Percentiles rank a stretch among this genome's conserved stretches.
phyloP scores from a whole-genome alignment of 371 early-diverging fungal species.

The Mucor lusitanicus region DNA sequence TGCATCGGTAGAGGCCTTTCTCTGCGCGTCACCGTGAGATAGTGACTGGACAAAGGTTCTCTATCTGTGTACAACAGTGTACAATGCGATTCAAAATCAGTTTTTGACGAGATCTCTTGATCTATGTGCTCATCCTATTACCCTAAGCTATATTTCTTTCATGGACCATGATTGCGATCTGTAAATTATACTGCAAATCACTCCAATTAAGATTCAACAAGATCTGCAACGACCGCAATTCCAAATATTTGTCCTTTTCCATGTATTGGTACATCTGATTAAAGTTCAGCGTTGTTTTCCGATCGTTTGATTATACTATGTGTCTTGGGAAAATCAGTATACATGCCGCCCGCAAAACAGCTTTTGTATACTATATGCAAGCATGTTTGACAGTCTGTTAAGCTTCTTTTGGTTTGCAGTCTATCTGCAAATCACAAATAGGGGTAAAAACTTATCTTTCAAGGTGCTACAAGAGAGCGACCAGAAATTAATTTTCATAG shows the following conservation, averaged over 20 bases:
- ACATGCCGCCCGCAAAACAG: not conserved
- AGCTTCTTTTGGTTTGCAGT: too few relatives aligned
- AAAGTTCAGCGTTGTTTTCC: not conserved
- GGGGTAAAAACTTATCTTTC: not conserved
- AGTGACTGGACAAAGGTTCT: not conserved
- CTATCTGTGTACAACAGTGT: conserved; percentile 1
- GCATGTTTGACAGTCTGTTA: too few relatives aligned
- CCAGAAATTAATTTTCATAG: not conserved
- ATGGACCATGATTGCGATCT: not conserved
- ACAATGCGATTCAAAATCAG: not conserved
- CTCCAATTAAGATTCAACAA: too few relatives aligned
- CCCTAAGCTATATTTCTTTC: not conserved
- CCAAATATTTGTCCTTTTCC: not conserved
- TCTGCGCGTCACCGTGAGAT: not conserved
- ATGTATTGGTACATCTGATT: not conserved
- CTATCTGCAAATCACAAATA: not conserved
- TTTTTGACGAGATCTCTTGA: not conserved
- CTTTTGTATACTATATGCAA: not conserved
- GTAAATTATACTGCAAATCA: not conserved
- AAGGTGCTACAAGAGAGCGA: not conserved
- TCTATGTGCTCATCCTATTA: not conserved
- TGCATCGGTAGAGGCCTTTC: not conserved
- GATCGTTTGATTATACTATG: not conserved
- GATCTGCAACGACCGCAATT: not conserved
- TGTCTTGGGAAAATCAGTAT: not conserved